Evolutionary conservation across 345 rosid genomes (phyloP).

Genomic region (Melaleuca alternifolia): DNA sequence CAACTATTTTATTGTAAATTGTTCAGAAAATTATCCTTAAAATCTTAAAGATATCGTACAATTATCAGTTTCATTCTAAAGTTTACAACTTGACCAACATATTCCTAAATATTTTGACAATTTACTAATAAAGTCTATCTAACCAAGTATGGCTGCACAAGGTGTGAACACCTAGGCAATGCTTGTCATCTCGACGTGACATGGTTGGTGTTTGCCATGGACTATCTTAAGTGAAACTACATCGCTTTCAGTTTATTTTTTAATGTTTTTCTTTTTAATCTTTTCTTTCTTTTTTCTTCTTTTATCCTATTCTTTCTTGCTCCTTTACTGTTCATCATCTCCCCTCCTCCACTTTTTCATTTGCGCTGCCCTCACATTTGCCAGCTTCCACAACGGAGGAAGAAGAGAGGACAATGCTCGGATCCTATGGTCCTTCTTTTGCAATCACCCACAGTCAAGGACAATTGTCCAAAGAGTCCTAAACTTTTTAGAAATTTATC

Average conservation of each 20-base stretch:
- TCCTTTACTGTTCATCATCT: not conserved
- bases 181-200: accelerated
- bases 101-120: not conserved
- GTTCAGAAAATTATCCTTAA: not conserved
- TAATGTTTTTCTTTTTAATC: not conserved
- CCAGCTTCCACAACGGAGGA: not conserved
- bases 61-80: not conserved
- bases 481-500: not conserved
- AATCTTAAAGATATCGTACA: not conserved
- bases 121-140: not conserved
- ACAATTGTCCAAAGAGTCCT: too few relatives aligned
- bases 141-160: not conserved
- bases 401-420: not conserved
- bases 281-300: not conserved
- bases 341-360: not conserved
- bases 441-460: too few relatives aligned
- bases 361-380: not conserved
- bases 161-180: not conserved
- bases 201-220: not conserved
- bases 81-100: not conserved
- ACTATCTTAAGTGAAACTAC: not conserved
- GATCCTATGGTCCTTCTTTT: too few relatives aligned
- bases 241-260: not conserved
- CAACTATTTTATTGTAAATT: not conserved
- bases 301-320: too few relatives aligned